Base-by-base conservation (phyloP, 495 filamentous ascomycete species). In the Opeltia flavorubescens region DNA sequence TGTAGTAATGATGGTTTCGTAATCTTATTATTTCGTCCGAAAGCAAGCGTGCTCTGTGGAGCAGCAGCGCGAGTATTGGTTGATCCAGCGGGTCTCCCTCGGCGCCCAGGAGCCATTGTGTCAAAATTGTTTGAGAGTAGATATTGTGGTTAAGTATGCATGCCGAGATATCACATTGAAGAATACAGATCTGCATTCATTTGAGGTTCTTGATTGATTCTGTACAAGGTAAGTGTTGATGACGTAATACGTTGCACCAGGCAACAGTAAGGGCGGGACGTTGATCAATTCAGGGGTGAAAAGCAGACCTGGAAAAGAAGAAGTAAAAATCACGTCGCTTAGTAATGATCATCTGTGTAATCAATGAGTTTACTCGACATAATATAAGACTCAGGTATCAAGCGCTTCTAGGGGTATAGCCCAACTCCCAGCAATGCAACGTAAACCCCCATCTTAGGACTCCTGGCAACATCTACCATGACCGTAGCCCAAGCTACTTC, bases 51-150 rank as follows among this genome's bases (percentile, higher is more conserved):
- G n/a, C n/a, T n/a, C n/a, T n/a, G n/a, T n/a, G n/a, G n/a, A n/a
- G n/a, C n/a, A n/a, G n/a, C n/a, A n/a, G n/a, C n/a, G n/a, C n/a
- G n/a, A n/a, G n/a, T n/a, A n/a, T n/a, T n/a, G 15, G 43, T 24
- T 44, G 42, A 15, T 24, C 42, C 4, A 25, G 9, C 13, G 20
- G 31, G 44, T 26, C 4, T 47, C 33, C 34, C 43, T 11, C 39
- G 33, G 45, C n/a, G 47, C 23, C 25, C 2, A 57, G 48, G 30
- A 70, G 50, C 44, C 70, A 52, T 24, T 59, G 53, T 64, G 35
- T 67, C 70, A 59, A 77, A 66, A 62, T 75, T 67, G 66, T 94
- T 94, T 49, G 80, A 78, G 50, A 94, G 75, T 13, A 78, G 88
- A 2, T 79, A 68, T 59, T 95, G 88, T 43, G 63, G 58, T 43